These are phyloP conservation scores for Leucogyrophana mollusca DNA, from an alignment of 768 basidiomycete species.

Conservation along the genomic window DNA sequence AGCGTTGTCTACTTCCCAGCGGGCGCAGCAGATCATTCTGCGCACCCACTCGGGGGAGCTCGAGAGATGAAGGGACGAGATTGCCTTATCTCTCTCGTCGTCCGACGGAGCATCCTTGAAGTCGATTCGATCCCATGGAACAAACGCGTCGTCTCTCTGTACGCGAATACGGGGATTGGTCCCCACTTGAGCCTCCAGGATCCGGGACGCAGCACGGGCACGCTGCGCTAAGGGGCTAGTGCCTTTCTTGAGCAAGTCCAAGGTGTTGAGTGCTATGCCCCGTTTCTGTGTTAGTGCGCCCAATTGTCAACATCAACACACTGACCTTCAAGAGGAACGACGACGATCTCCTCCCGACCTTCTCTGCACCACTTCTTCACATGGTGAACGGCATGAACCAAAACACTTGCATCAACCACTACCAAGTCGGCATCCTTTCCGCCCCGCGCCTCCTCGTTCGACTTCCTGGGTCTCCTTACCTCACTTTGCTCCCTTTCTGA, in stretches of 20 bases:
- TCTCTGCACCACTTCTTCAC: constrained; percentile 83
- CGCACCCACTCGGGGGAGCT: constrained; percentile 82
- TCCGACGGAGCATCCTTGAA: constrained; percentile 40
- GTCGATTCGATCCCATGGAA: constrained; percentile 73
- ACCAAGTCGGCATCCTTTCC: constrained; percentile 72
- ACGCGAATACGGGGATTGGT: constrained; percentile 79
- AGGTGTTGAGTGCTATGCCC: constrained; percentile 78
- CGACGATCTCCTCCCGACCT: constrained; percentile 72
- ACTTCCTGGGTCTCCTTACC: constrained; percentile 17
- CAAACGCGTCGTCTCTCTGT: constrained; percentile 79
- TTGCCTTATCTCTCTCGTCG: constrained; percentile 22
- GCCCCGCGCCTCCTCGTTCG: constrained; percentile 24
- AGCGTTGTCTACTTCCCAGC: constrained; percentile 70
- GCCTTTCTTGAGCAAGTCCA: constrained; percentile 93
- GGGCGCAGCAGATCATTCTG: constrained; percentile 78
- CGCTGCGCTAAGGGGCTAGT: constrained; percentile 73
- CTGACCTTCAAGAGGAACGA: constrained; percentile 88
- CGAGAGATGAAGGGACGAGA: constrained; percentile 21
- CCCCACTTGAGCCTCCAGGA: constrained; percentile 86
- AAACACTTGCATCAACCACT: constrained; percentile 79
- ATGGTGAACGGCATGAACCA: constrained; percentile 73
- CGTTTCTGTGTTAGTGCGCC: constrained; percentile 8
- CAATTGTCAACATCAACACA: constrained; percentile 3
- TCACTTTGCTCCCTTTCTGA: constrained; percentile 20
- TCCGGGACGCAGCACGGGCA: constrained; percentile 84